Evolutionary conservation across 2,329 filamentous ascomycete species (phyloP).

Genomic region (Pseudogymnoascus sp.): DNA sequence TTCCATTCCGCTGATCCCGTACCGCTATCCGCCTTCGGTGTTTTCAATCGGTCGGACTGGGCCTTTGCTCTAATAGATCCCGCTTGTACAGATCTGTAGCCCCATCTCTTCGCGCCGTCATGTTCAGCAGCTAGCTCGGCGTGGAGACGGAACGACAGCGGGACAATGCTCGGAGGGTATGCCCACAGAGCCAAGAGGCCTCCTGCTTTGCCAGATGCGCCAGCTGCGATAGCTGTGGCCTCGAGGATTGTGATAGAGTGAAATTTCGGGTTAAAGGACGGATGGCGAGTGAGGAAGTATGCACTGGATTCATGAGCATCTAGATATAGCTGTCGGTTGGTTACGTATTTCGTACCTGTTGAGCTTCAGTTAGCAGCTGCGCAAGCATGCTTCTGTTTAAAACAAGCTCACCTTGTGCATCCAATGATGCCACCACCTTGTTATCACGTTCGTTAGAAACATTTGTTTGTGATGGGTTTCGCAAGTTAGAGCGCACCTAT

Average conservation of each 20-base stretch:
- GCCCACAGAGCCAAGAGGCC: conserved; percentile 85
- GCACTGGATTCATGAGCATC: conserved; percentile 49
- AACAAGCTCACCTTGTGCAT: conserved; percentile 39
- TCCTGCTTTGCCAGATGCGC: conserved; percentile 87
- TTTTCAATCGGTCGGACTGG: conserved; percentile 25
- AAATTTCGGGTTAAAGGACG: conserved; percentile 63
- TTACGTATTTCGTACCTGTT: not conserved
- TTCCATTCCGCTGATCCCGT: conserved; percentile 38
- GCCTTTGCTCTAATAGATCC: conserved; percentile 32
- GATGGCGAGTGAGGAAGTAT: conserved; percentile 82
- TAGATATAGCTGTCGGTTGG: not conserved
- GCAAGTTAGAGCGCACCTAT: conserved; percentile 22
- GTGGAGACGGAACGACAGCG: conserved; percentile 76
- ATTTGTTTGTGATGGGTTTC: not conserved
- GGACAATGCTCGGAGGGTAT: conserved; percentile 74
- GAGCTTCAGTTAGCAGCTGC: not conserved
- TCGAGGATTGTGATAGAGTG: conserved; percentile 81
- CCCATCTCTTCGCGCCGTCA: conserved; percentile 69
- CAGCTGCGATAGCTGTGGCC: conserved; percentile 72
- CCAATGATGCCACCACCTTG: conserved; percentile 78
- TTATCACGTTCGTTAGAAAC: not conserved
- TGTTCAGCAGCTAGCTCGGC: conserved; percentile 73
- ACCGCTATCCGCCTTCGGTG: conserved; percentile 38
- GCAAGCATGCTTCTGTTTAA: not conserved
- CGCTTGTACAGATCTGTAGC: conserved; percentile 52